A percentile compares a stretch with the other conserved stretches of the same genome.
phyloP scores from a whole-genome alignment of 257 asterid genomes.

The Gentiana straminea region DNA sequence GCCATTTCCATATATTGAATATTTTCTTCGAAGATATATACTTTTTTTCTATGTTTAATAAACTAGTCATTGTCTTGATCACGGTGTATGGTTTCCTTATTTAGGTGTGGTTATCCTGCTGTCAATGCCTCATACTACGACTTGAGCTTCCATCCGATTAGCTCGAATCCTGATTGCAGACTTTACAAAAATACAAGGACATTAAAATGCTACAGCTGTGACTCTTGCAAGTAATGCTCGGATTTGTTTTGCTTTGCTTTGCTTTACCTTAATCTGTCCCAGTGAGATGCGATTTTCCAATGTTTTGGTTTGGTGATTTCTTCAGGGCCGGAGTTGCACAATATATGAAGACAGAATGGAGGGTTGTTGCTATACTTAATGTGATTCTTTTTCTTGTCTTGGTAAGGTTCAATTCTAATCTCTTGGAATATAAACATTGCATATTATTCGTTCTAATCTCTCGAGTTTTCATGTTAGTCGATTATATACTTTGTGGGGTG shows the following conservation, averaged over 20 bases:
- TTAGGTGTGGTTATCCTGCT: slow-evolving; percentile 87
- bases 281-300: neutral
- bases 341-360: slow-evolving; percentile 94
- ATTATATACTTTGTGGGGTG: slow-evolving; percentile 79
- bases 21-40: neutral
- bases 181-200: slow-evolving; percentile 68
- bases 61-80: neutral
- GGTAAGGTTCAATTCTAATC: slow-evolving; percentile 29
- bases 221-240: slow-evolving; percentile 77
- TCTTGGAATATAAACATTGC: neutral
- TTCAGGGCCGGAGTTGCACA: slow-evolving; percentile 93
- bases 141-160: slow-evolving; percentile 68
- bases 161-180: slow-evolving; percentile 67
- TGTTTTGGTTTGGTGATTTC: slow-evolving; percentile 4
- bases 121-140: slow-evolving; percentile 74
- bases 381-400: slow-evolving; percentile 59
- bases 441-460: neutral
- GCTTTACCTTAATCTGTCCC: neutral
- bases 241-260: neutral
- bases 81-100: neutral
- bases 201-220: slow-evolving; percentile 73
- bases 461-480: slow-evolving; percentile 30
- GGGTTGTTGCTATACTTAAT: slow-evolving; percentile 85
- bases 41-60: neutral
- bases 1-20: neutral